These are phyloP conservation scores for Suhomyces choctaworum DNA, from an alignment of 1,139 yeast species.

Conservation along the genomic window DNA sequence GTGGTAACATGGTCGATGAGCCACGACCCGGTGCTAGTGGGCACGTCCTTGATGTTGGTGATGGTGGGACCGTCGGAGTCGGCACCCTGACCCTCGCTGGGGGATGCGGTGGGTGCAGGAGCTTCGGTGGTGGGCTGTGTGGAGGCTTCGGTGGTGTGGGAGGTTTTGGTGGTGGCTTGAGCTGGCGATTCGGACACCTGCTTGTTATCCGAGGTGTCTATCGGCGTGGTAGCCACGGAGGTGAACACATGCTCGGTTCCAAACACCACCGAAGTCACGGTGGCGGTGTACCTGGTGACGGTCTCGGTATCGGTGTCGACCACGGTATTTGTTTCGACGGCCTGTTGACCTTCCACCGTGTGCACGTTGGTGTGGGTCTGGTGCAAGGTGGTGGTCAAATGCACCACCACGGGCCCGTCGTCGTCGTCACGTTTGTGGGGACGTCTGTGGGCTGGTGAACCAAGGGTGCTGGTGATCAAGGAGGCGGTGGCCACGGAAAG, in stretches of 20 bases:
- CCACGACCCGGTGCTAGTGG: conserved; percentile 41
- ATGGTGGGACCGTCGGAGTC: conserved; percentile 31
- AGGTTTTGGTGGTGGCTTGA: conserved; percentile 4
- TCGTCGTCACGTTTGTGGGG: conserved; percentile 14
- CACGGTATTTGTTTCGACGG: conserved; percentile 32
- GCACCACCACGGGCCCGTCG: conserved; percentile 36
- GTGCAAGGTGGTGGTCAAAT: conserved; percentile 40
- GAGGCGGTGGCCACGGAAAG: conserved; percentile 24
- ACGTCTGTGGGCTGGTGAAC: conserved; percentile 17
- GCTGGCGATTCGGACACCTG: conserved; percentile 4
- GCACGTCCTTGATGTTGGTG: conserved; percentile 31
- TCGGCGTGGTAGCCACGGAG: conserved; percentile 41
- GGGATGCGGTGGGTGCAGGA: conserved; percentile 12
- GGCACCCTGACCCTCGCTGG: conserved; percentile 12
- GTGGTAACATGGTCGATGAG: conserved; percentile 40
- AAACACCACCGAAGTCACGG: conserved; percentile 45
- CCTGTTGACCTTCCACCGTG: conserved; percentile 33
- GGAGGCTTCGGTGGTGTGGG: conserved; percentile 10
- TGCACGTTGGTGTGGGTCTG: conserved; percentile 34
- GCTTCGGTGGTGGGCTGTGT: conserved; percentile 11
- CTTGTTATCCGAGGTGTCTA: conserved; percentile 17
- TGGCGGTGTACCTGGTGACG: conserved; percentile 46
- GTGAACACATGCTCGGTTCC: conserved; percentile 42
- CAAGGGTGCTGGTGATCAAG: conserved; percentile 25
- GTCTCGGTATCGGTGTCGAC: conserved; percentile 39